Conservation (phyloP, 2,329 filamentous ascomycete species). For the Monilinia laxa region DNA sequence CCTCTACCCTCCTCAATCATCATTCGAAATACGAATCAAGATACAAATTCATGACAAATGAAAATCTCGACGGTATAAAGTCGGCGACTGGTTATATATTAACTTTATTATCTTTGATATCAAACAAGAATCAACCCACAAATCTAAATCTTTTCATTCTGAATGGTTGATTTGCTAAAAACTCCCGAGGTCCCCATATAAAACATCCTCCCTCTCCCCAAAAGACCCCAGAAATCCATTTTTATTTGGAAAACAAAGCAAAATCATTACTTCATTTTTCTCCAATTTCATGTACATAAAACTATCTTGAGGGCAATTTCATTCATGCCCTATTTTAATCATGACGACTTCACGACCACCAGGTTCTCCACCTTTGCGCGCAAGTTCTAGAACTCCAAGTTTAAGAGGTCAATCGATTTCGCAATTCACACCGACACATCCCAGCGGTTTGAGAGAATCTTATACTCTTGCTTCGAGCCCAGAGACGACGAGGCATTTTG, state of each 20-base stretch:
- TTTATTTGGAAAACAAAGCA: background rate
- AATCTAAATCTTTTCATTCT: slow-evolving; percentile 5
- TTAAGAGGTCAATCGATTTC: slow-evolving; percentile 15
- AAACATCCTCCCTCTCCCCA: background rate
- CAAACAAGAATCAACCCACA: background rate
- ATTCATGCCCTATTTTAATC: background rate
- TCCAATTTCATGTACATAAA: slow-evolving; percentile 13
- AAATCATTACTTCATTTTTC: slow-evolving; percentile 11
- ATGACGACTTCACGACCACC: slow-evolving; percentile 21
- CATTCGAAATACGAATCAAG: too few species aligned
- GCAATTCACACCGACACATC: slow-evolving; percentile 31
- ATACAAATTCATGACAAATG: slow-evolving; percentile 2
- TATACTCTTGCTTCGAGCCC: slow-evolving; percentile 35
- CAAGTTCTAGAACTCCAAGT: slow-evolving; percentile 14
- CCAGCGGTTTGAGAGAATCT: slow-evolving; percentile 37
- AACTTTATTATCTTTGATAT: background rate
- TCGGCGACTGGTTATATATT: background rate
- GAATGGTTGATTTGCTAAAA: background rate
- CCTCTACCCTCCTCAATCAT: too few species aligned
- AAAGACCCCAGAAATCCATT: background rate
- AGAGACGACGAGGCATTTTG: slow-evolving; percentile 13
- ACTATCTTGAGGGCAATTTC: slow-evolving; percentile 3
- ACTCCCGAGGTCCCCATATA: background rate
- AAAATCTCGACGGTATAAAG: slow-evolving; percentile 18
- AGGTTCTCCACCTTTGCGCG: slow-evolving; percentile 10